Evolutionary conservation across 2,329 filamentous ascomycete species (phyloP).

Genomic region (Parasarocladium wereldwijsianum): DNA sequence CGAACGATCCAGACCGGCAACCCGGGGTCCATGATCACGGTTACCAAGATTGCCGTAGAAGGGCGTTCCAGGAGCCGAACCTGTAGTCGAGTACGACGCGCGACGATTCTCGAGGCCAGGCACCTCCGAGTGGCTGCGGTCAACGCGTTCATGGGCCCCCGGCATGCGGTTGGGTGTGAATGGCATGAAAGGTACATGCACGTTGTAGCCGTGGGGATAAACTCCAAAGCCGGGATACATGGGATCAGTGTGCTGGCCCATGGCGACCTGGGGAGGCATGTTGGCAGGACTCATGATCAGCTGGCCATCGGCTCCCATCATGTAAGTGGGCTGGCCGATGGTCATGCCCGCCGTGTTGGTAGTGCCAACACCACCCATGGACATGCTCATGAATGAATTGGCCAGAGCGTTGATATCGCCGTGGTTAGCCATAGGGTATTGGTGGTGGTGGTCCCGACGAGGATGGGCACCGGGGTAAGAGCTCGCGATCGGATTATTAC

Average conservation of each 20-base stretch:
- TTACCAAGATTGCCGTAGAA: slow-evolving; percentile 44
- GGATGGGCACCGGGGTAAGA: slow-evolving; percentile 17
- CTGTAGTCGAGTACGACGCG: slow-evolving; percentile 53
- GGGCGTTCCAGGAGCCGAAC: slow-evolving; percentile 51
- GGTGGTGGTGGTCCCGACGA: slow-evolving; percentile 15
- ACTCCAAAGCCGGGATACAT: slow-evolving; percentile 19
- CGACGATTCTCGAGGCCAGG: slow-evolving; percentile 51
- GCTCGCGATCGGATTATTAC: slow-evolving; percentile 14
- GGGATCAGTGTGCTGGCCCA: slow-evolving; percentile 19
- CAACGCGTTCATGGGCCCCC: slow-evolving; percentile 28
- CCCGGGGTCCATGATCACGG: slow-evolving; percentile 41
- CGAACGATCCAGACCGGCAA: slow-evolving; percentile 45
- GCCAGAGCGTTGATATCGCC: slow-evolving; percentile 17
- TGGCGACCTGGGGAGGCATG: slow-evolving; percentile 18
- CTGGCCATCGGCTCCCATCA: slow-evolving; percentile 23
- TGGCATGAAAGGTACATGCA: slow-evolving; percentile 27
- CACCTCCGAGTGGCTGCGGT: slow-evolving; percentile 35
- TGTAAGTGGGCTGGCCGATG: slow-evolving; percentile 20
- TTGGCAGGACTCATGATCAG: slow-evolving; percentile 19
- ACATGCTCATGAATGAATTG: slow-evolving; percentile 22
- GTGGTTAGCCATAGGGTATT: slow-evolving; percentile 6
- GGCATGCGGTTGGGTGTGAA: slow-evolving; percentile 37
- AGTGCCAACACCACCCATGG: slow-evolving; percentile 20
- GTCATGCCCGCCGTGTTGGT: slow-evolving; percentile 14
- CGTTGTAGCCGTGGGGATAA: slow-evolving; percentile 17